Evolutionary conservation across 2,329 filamentous ascomycete genomes (phyloP).

Genomic region (Exutisphaerella laricina): DNA sequence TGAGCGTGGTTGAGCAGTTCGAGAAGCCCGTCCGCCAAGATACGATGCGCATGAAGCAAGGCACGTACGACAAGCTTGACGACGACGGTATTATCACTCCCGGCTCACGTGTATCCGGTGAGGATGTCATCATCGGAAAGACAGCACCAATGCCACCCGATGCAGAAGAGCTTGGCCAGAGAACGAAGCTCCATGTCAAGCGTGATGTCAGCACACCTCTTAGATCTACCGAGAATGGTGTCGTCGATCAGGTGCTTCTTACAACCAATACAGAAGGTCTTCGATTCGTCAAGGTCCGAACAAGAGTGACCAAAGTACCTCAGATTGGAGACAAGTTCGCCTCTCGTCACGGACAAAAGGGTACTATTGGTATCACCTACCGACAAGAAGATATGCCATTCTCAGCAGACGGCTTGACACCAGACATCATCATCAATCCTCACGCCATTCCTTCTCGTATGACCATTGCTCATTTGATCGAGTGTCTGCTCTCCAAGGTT

Average conservation of each 20-base stretch:
- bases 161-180: conserved; percentile 85
- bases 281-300: conserved; percentile 94
- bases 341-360: conserved; percentile 97
- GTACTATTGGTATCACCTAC: conserved; percentile 98
- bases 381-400: conserved; percentile 99
- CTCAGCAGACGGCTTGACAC: conserved; percentile 80
- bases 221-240: conserved; percentile 92
- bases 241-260: conserved; percentile 86
- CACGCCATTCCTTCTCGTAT: conserved; percentile 99
- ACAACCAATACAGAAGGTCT: conserved; percentile 93
- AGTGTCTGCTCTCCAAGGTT: conserved; percentile 96
- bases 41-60: conserved; percentile 83
- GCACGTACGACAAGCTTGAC: conserved; percentile 71
- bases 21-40: conserved; percentile 89
- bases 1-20: conserved; percentile 87
- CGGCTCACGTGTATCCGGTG: conserved; percentile 88
- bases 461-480: conserved; percentile 99
- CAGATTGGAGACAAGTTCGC: conserved; percentile 99
- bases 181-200: conserved; percentile 84
- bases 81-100: conserved; percentile 93
- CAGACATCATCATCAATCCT: conserved; percentile 97
- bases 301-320: conserved; percentile 93
- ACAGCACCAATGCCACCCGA: conserved; percentile 92
- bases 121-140: conserved; percentile 99
- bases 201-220: conserved; percentile 93